Base-by-base conservation (phyloP, 2,329 filamentous ascomycete species). In the Fusarium sp. region DNA sequence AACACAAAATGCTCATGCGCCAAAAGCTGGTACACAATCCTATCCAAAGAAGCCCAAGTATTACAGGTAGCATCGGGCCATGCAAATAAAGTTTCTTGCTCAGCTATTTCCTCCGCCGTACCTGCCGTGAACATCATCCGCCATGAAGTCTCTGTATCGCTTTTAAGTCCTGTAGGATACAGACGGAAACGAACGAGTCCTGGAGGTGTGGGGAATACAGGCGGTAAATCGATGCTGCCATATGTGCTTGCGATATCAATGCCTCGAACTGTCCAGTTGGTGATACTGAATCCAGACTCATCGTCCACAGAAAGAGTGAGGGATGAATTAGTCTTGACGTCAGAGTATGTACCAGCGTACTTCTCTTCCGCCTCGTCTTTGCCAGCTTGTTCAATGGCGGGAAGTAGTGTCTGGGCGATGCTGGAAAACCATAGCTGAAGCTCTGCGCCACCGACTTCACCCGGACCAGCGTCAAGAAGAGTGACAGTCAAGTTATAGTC, bases 21-120 rank as follows among this genome's bases (percentile, higher is more conserved):
- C 5, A 56, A 28, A 3, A 60, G 54, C 28, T 65, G 59, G 2
- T 68, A 56, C 1, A 68, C 50, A 2, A 56, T 68, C 0, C 59
- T 18, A 26, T 68, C 50, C 11, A 50, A 5, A 0, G 63, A 63
- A 0, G 64, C 64, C 64, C 64, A 67, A 0, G 64, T 67, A 5
- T 67, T 67, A 1, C 64, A 67, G 3, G 8, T 47, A 0, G 28
- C 64, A 5, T 63, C 62, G 12, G 52, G 52, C 64, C 64, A 67
- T 0, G 34, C 63, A 4, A 67, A 54, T 1, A 58, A 7, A 0
- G 57, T 15, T 2, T 58, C 28, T 1, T 3, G 15, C 11, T 33
- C 37, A 2, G 62, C 42, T 0, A 5, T 40, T 0, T 63, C 57
- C 10, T 63, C 38, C 0, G 11, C 41, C 0, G 63, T 58, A 2